Conservation (phyloP, 2,329 filamentous ascomycete genomes). For the Paracorniculantispora psalliotae region DNA sequence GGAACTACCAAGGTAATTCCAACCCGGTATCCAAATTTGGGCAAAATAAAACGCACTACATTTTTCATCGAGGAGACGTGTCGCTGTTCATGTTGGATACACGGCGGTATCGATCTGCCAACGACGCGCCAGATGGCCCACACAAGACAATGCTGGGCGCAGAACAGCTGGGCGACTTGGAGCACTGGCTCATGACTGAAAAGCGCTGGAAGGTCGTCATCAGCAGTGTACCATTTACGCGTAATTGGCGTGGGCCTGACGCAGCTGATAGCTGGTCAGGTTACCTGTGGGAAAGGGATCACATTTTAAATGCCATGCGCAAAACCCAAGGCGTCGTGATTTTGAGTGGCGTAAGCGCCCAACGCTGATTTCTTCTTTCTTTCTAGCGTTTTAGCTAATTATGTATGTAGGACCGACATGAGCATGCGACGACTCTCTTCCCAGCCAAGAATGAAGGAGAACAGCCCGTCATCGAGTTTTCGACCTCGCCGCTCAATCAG, state of each 20-base stretch:
- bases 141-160: constrained; percentile 54
- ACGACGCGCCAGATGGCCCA: constrained; percentile 34
- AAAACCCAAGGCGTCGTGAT: constrained; percentile 57
- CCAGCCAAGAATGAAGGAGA: constrained; percentile 31
- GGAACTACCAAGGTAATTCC: constrained; percentile 57
- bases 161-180: constrained; percentile 53
- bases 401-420: constrained; percentile 48
- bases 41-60: constrained; percentile 55
- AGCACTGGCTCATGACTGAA: constrained; percentile 45
- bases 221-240: constrained; percentile 63
- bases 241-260: constrained; percentile 59
- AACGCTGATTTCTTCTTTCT: neutral
- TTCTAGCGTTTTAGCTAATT: neutral
- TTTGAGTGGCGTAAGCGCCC: constrained; percentile 49
- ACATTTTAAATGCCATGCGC: constrained; percentile 61
- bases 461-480: constrained; percentile 57
- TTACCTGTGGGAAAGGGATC: constrained; percentile 56
- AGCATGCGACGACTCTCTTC: constrained; percentile 56
- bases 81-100: constrained; percentile 68
- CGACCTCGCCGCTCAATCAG: constrained; percentile 60
- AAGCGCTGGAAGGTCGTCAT: constrained; percentile 59
- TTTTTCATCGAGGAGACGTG: constrained; percentile 56
- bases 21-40: constrained; percentile 49
- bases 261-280: constrained; percentile 62
- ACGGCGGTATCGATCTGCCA: constrained; percentile 47